A percentile compares a stretch with the other conserved stretches of the same genome.
phyloP scores from a whole-genome alignment of 2,329 filamentous ascomycete species.

The Paracoccidioides brasiliensis region DNA sequence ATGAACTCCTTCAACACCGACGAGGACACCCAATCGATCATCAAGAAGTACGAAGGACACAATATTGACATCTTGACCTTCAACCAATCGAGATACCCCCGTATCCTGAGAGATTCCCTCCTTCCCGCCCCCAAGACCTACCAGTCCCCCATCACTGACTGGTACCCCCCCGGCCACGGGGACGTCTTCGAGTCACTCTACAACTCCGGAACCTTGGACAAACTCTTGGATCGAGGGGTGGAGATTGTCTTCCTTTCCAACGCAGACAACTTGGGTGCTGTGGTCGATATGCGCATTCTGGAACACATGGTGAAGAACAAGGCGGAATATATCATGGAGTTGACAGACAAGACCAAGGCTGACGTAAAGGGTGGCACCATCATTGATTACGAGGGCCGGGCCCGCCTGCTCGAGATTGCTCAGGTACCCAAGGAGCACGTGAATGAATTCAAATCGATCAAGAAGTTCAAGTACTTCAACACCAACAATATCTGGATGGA shows the following conservation, averaged over 20 bases:
- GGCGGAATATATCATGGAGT: constrained; percentile 98
- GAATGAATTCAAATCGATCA: constrained; percentile 99
- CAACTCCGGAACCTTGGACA: constrained; percentile 96
- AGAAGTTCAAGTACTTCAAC: constrained; percentile 99
- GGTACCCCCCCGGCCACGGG: constrained; percentile 98
- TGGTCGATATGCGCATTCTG: constrained; percentile 93
- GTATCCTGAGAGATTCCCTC: constrained; percentile 95
- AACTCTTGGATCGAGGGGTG: constrained; percentile 87
- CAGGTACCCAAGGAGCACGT: constrained; percentile 99
- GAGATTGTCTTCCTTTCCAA: constrained; percentile 99
- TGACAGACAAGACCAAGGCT: constrained; percentile 99
- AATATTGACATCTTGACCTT: constrained; percentile 99
- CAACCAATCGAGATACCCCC: constrained; percentile 98
- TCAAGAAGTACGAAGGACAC: constrained; percentile 99
- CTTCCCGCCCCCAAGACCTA: constrained; percentile 86
- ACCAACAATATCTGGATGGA: constrained; percentile 99
- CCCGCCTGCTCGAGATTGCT: constrained; percentile 93
- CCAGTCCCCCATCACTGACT: constrained; percentile 81
- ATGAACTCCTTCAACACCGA: constrained; percentile 99
- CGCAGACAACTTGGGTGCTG: constrained; percentile 94
- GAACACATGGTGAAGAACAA: constrained; percentile 99
- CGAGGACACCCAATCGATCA: constrained; percentile 93
- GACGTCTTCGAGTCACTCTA: constrained; percentile 99
- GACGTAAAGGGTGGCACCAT: constrained; percentile 99
- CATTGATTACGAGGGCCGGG: constrained; percentile 96